A percentile compares a stretch with the other conserved stretches of the same genome.
Conservation (phyloP, 73 alveolate species). For the Urostyla sp. region DNA sequence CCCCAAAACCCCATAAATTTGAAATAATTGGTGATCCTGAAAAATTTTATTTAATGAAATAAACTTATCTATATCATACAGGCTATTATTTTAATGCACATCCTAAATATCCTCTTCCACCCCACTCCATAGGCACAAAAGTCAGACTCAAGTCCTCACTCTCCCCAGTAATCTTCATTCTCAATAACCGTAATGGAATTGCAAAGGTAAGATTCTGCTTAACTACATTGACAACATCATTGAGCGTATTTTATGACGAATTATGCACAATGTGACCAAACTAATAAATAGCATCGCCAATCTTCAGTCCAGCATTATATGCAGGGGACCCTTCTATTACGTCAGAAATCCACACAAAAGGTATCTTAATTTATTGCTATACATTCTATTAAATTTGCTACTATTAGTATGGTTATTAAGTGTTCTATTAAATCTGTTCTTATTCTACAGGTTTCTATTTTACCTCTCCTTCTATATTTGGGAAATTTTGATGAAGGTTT, state of each 20-base stretch:
- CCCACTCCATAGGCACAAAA: constrained; percentile 87
- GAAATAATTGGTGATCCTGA: too few species aligned
- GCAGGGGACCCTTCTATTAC: constrained; percentile 92
- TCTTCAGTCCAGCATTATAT: constrained; percentile 85
- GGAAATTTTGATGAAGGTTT: constrained; percentile 63
- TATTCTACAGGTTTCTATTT: not conserved
- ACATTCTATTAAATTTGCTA: not conserved
- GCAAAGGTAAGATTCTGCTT: constrained; percentile 72
- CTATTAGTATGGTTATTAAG: too few species aligned
- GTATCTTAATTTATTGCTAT: constrained; percentile 66
- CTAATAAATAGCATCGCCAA: constrained; percentile 83
- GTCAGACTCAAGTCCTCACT: constrained; percentile 66
- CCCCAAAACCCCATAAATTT: too few species aligned
- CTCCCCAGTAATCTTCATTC: constrained; percentile 77
- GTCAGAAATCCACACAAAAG: constrained; percentile 90
- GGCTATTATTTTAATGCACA: constrained; percentile 78
- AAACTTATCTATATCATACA: constrained; percentile 21
- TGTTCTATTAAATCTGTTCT: constrained; percentile 51
- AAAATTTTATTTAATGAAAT: too few species aligned
- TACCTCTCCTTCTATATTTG: constrained; percentile 9
- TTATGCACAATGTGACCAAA: constrained; percentile 81
- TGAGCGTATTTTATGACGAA: constrained; percentile 74
- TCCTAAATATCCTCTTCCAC: constrained; percentile 92
- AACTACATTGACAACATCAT: constrained; percentile 78
- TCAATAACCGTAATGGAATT: constrained; percentile 77